Evolutionary conservation across 306 rosid species (phyloP).

Genomic region (Cucurbita ficifolia): DNA sequence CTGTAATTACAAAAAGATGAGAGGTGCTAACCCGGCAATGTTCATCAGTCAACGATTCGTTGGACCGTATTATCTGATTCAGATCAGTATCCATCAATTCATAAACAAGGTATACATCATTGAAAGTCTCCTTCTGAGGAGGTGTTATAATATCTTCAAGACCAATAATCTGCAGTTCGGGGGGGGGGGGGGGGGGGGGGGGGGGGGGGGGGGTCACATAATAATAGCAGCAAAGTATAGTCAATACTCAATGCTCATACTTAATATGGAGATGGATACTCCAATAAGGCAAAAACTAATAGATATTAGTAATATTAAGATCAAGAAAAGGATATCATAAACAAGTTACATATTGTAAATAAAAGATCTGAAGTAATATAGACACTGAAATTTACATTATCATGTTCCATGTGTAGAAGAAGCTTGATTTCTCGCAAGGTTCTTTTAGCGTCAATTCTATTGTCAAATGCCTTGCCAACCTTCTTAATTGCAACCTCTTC

Average conservation of each 20-base stretch:
- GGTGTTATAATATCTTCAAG: conserved; percentile 80
- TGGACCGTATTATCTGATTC: conserved; percentile 82
- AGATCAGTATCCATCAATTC: conserved; percentile 92
- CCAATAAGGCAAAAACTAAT: background rate
- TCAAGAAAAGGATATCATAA: background rate
- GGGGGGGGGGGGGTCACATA: conserved; percentile 7
- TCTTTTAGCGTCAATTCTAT: conserved; percentile 88
- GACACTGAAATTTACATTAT: conserved; percentile 47
- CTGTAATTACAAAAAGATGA: conserved; percentile 9
- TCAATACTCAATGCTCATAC: background rate
- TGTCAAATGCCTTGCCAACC: conserved; percentile 96
- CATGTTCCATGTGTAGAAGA: conserved; percentile 87
- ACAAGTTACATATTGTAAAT: background rate
- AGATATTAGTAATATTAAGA: background rate
- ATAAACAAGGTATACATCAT: conserved; percentile 76
- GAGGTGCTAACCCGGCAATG: conserved; percentile 78
- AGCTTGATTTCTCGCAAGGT: conserved; percentile 90
- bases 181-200: conserved; percentile 14
- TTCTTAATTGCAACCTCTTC: conserved; percentile 98
- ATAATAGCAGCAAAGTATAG: background rate
- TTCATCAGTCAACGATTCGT: conserved; percentile 70
- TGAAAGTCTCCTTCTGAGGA: conserved; percentile 80
- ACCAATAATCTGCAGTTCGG: conserved; percentile 48
- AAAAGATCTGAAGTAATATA: background rate
- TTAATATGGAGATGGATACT: background rate